These are phyloP conservation scores for Backusella morwellensis DNA, from an alignment of 192 early-diverging fungal species.

Conservation along the genomic window DNA sequence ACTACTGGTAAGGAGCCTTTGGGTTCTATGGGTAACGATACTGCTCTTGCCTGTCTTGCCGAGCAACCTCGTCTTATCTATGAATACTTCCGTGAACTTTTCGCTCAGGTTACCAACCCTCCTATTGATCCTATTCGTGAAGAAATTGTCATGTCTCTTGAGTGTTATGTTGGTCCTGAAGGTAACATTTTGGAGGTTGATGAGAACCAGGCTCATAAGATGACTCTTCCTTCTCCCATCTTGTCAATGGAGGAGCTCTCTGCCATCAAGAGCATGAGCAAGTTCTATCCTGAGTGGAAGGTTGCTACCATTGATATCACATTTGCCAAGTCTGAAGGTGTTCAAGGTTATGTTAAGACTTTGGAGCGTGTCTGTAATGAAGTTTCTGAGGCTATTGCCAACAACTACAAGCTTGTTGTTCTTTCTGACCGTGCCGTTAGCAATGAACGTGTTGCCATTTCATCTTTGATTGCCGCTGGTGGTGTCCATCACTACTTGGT, in stretches of 20 bases:
- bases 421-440: conserved; percentile 74
- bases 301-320: conserved; percentile 87
- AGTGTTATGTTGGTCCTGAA: conserved; percentile 92
- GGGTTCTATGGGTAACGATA: conserved; percentile 98
- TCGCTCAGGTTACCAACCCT: conserved; percentile 98
- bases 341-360: conserved; percentile 70
- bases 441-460: conserved; percentile 73
- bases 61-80: conserved; percentile 85
- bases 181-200: conserved; percentile 91
- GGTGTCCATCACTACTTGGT: conserved; percentile 95
- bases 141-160: conserved; percentile 95
- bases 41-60: conserved; percentile 90
- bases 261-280: conserved; percentile 71
- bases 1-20: conserved; percentile 91
- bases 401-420: conserved; percentile 80
- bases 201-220: conserved; percentile 71
- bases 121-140: conserved; percentile 99
- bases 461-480: conserved; percentile 83
- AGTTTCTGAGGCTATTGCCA: conserved; percentile 75
- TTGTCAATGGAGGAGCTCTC: conserved; percentile 81
- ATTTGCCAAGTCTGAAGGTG: conserved; percentile 71
- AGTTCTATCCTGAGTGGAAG: conserved; percentile 69
- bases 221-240: conserved; percentile 85
- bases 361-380: conserved; percentile 89
- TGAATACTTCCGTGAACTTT: conserved; percentile 97